Percentiles rank a stretch among this genome's conserved stretches.
phyloP scores from a whole-genome alignment of 805 yeast species.

The Yamadazyma sp. region DNA sequence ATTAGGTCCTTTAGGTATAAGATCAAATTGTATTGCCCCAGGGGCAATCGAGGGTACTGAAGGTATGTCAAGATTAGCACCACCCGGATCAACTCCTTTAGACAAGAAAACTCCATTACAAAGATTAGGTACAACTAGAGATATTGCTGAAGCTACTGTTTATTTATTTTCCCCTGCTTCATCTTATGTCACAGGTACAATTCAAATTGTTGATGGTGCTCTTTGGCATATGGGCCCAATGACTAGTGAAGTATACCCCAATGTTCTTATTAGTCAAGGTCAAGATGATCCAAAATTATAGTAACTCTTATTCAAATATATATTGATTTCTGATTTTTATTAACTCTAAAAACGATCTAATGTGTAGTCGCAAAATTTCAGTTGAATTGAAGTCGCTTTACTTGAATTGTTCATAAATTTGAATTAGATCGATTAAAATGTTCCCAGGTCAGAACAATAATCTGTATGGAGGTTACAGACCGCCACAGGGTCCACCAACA shows the following conservation, averaged over 20 bases:
- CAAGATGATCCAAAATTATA: constrained; percentile 24
- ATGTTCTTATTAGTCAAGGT: constrained; percentile 25
- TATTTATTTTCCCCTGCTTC: constrained; percentile 84
- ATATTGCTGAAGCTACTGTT: constrained; percentile 86
- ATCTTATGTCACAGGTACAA: constrained; percentile 69
- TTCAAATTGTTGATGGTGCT: constrained; percentile 86
- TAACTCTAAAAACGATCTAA: no score
- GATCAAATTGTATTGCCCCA: constrained; percentile 85
- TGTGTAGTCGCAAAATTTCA: no score
- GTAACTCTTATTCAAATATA: constrained; percentile 1
- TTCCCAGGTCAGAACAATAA: constrained; percentile 20
- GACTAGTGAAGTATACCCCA: constrained; percentile 34
- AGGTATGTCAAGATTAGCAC: constrained; percentile 67
- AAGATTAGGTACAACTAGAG: constrained; percentile 65
- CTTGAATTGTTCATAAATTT: no score
- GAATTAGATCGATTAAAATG: constrained; percentile 8
- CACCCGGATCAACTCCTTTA: constrained; percentile 36
- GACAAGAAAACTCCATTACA: constrained; percentile 57
- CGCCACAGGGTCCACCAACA: constrained; percentile 9
- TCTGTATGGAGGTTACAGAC: constrained; percentile 12
- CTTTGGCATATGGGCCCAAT: constrained; percentile 73
- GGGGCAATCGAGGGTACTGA: constrained; percentile 88
- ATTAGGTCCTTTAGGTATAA: constrained; percentile 83
- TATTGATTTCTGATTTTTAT: background rate
- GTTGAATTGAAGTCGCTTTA: no score